Base-by-base conservation (phyloP, 2,329 filamentous ascomycete species). In the Magnaporthales sp. region DNA sequence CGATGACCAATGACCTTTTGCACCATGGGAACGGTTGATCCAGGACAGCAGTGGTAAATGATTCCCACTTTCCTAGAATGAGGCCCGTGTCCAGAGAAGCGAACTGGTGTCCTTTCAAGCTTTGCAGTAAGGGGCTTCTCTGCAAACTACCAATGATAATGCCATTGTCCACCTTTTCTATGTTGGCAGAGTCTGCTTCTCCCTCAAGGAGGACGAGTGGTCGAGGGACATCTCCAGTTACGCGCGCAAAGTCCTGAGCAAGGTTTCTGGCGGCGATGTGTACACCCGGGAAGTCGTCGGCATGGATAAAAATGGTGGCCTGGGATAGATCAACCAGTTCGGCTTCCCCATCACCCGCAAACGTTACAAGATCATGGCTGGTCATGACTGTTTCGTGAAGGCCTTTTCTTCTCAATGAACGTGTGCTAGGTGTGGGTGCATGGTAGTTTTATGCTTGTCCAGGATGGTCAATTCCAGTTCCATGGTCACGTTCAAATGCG, bases 131-230 rank as follows among this genome's bases (percentile, higher is more conserved):
- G 0, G 81, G 84, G 65, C 32, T 64, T 27, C 54, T 58, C 32
- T 81, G 80, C 67, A 84, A 75, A 0, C 83, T 85, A 9, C 83
- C 84, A 13, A 80, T 79, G 66, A 86, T 81, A 67, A 86, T 83
- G 2, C 77, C 78, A 1, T 74, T 74, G 1, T 72, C 76, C 0
- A 58, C 9, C 26, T 46, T 26, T 51, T 29, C 63, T 5, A 60
- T 27, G 24, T 27, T 22, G 13, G 62, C 22, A 54, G 62, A 30
- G 62, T 19, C 62, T n/a, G 31, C 31, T 4, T 54, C 22, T 2
- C 31, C 62, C 31, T 64, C 9, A 19, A 64, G 5, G n/a, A 64
- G 15, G 19, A 46, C 31, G 13, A 64, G 13, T 13, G 62, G 62
- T 38, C 31, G 24, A 22, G 32, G n/a, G 19, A 15, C 11, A 7